Conservation (phyloP, 2,329 filamentous ascomycete genomes). For the Ophiostoma sp. region DNA sequence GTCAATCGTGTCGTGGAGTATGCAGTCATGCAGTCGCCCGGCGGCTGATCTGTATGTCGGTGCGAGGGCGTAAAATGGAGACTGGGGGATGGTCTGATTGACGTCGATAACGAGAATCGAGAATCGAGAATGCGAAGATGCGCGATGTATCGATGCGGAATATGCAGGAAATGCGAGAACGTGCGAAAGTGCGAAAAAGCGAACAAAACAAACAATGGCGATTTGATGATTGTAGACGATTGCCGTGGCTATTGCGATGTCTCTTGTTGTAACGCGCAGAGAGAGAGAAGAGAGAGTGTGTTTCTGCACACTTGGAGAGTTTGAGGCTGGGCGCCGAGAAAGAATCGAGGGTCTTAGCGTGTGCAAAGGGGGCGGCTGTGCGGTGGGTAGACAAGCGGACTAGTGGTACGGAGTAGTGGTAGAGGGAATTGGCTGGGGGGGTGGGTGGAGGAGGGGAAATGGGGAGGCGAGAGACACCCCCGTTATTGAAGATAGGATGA, state of each 20-base stretch:
- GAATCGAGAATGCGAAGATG: neutral
- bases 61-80: neutral
- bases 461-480: neutral
- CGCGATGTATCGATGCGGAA: too few relatives aligned
- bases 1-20: constrained; percentile 8
- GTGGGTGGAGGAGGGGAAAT: neutral
- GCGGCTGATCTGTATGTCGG: constrained; percentile 7
- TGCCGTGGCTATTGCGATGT: neutral
- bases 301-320: constrained; percentile 12
- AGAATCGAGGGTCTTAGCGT: constrained; percentile 17
- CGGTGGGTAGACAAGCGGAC: neutral
- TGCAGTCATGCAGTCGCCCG: constrained; percentile 7
- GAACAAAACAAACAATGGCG: neutral
- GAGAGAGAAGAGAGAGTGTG: neutral
- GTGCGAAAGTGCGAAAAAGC: neutral
- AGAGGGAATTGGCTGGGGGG: constrained; percentile 10
- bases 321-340: constrained; percentile 23
- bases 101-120: neutral
- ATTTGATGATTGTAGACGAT: neutral
- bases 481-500: constrained; percentile 3
- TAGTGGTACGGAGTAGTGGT: neutral
- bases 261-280: constrained; percentile 15
- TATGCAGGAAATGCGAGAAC: too few relatives aligned
- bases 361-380: constrained; percentile 15
- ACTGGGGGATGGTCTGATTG: neutral